A percentile compares a stretch with the other conserved stretches of the same genome.
Conservation (phyloP, 352 stramenopile genomes). For the Lagenidium giganteum region DNA sequence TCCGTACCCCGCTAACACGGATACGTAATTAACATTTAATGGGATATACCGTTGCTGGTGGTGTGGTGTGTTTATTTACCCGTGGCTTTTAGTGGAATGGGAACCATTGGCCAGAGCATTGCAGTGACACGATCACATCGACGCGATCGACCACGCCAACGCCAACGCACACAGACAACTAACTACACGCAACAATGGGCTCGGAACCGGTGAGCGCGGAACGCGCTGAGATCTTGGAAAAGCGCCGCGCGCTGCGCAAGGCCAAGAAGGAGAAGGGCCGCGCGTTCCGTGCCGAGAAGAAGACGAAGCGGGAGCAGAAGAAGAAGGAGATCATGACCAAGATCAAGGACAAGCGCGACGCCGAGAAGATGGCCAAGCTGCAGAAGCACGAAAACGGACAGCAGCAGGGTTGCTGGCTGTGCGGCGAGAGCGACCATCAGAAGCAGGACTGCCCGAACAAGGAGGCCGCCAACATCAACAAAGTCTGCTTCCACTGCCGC, state of each 20-base stretch:
- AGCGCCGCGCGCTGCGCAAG: conserved; percentile 69
- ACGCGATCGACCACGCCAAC: too few species aligned
- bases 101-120: too few species aligned
- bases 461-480: conserved; percentile 60
- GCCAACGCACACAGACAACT: too few species aligned
- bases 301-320: conserved; percentile 51
- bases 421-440: conserved; percentile 56
- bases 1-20: too few species aligned
- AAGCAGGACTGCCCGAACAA: conserved; percentile 78
- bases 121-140: too few species aligned
- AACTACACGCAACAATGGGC: too few species aligned
- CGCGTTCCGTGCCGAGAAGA: conserved; percentile 54
- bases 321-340: conserved; percentile 78
- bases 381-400: conserved; percentile 10
- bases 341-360: conserved; percentile 66
- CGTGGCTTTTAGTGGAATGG: too few species aligned
- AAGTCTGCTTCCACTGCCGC: conserved; percentile 84
- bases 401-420: conserved; percentile 68
- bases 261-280: conserved; percentile 76
- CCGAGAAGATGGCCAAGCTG: conserved; percentile 38
- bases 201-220: conserved; percentile 22
- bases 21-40: too few species aligned
- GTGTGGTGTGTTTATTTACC: too few species aligned
- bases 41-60: too few species aligned
- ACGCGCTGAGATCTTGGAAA: conserved; percentile 19